Base-by-base conservation (phyloP, 345 rosid genomes). In the Excoecaria cochinchinensis region DNA sequence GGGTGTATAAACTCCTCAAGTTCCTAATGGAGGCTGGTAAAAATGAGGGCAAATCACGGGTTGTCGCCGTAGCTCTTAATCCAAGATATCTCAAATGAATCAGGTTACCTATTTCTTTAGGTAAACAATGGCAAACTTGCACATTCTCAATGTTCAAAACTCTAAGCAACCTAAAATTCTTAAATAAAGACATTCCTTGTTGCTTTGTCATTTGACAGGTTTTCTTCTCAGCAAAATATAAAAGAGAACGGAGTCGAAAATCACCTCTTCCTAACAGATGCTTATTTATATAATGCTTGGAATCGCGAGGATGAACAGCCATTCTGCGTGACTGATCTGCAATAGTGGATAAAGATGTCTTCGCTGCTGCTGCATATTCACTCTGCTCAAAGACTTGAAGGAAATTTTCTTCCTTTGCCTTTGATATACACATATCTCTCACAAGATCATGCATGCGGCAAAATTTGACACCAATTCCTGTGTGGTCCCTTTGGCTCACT, bases 81-180 rank as follows among this genome's bases (percentile, higher is more conserved):
- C 63, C 47, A 38, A 71, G 64, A 56, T 71, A 56, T 11, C 64
- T 56, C 25, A 71, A 21, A 5, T 56, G 64, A 50, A 53, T 39
- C 51, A 39, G 17, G 13, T 71, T 40, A 13, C 48, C 22, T 3
- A 71, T 38, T 53, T 40, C 46, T 53, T 4, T 5, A 36, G 58
- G 17, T 10, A 36, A 1, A 11, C 5, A 22, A 17, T 4, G 11
- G 40, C 1, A 19, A 39, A 14, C 1, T 1, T 39, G 31, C 2
- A 38, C 25, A 40, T 40, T 16, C 51, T 31, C 15, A n/a, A 71
- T 6, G 56, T 56, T 53, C 51, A 71, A 38, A 42, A 70, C 63
- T 51, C 73, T 31, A 16, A 70, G 63, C 61, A 52, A n/a, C 55
- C 47, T 55, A 55, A 39, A 52, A 17, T 70, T 53, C 50, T 53